Evolutionary conservation across 352 stramenopile species (phyloP), one percentile per base, ranked within the genome.

Genomic region (Thalassiosira livingstoniorum): DNA sequence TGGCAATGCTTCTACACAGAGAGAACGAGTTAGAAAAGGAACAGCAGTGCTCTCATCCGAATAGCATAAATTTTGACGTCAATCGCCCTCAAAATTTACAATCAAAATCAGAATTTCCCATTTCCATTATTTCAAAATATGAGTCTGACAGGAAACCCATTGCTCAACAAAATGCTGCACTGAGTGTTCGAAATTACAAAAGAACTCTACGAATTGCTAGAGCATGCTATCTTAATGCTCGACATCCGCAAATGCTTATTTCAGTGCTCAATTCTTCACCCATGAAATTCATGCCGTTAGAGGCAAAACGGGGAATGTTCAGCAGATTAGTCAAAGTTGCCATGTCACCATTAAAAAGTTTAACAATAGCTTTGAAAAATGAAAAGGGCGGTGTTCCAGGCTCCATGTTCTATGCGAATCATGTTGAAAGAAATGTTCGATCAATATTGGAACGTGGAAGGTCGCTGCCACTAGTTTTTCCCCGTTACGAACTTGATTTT

Each of bases 381-480:
- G 47, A 25, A 62, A 32, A 66, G 61, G 34, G 32, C 39, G 29
- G 63, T 61, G 15, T 42, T 66, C 23, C 23, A 29, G 5, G 27
- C 18, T 27, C 72, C 54, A 81, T 43, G 11, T 62, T 85, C 2
- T 86, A 90, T 67, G 72, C 77, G 15, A 43, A 77, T 51, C 87
- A 83, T 67, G 76, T 94, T 29, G 79, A 76, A 65, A 82, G 53
- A 29, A 92, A 93, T 78, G 70, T 94, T 1, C 54, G 79, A 47
- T 42, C 34, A 2, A 85, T 94, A 69, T 75, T 95, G 39, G 60
- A 85, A 60, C 67, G 32, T 29, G 88, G 89, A 39, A 83, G 80
- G 58, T 91, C 89, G 2, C 64, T 95, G 18, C 91, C 91, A 13
- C 67, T 95, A 4, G 75, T 95, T 0, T 95, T 95, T 84, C 91